Base-by-base conservation (phyloP, 345 rosid genomes). In the Isatis tinctoria region DNA sequence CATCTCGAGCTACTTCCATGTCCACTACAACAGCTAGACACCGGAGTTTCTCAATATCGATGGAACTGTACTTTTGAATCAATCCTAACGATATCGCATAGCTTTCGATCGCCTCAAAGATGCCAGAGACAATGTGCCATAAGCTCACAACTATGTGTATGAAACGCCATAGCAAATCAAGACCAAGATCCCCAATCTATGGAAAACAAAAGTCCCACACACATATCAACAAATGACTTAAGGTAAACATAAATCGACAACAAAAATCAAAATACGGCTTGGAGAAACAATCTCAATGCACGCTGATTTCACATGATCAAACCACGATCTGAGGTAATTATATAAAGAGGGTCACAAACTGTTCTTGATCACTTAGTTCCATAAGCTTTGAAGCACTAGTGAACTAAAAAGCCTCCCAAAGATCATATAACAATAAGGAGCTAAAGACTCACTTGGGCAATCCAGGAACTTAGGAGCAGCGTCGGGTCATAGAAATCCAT, bases 11-110 rank as follows among this genome's bases (percentile, higher is more conserved):
- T 65, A 58, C 87, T 37, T 79, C 80, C 33, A 92, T 85, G 73
- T 95, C 97, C 14, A 92, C 60, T 10, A 82, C 98, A 66, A 92
- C 58, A 41, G 96, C 98, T 47, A 87, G 84, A 72, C 79, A 88
- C 39, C 22, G 79, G 49, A 95, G 86, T 83, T 86, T 84, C 66
- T 77, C 80, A 41, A 84, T 35, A 57, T 87, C 26, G 30, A 92
- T 66, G 13, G 79, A 67, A 36, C 71, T 67, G 78, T 88, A 95
- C 39, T 68, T 82, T 69, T 78, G 72, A 24, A 85, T 65, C 24
- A 90, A 10, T 59, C 94, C 93, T 45, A 65, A 72, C 5, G 90
- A 90, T 71, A 92, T 88, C 24, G 82, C 74, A 80, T 59, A 77
- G 80, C 92, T 90, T 82, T 90, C 91, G 7, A 83, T 41, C 30